Evolutionary conservation across 257 asterid genomes (phyloP), one percentile per base, ranked within the genome.

Genomic region (Solanum chiquidenum): DNA sequence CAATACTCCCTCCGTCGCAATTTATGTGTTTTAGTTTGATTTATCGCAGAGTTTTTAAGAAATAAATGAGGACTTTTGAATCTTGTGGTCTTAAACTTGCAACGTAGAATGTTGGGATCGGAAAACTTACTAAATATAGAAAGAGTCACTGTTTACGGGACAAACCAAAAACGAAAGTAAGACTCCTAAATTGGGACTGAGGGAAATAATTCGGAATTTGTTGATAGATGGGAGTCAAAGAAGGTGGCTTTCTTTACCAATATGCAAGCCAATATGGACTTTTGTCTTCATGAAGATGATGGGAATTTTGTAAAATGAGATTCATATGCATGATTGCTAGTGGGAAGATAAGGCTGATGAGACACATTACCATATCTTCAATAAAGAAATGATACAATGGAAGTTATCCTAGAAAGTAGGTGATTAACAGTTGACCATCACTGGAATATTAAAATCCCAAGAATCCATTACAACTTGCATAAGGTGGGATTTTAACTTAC

Each of bases 291-390:
- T 21, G 89, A 91, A 89, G 89, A 89, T 46, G 77, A 83, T 55
- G 87, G 90, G 88, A 90, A 83, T 86, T 58, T 83, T 79, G 60
- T 85, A 84, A 84, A 86, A 38, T 35, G 86, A 89, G 87, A 90
- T 89, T 89, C 91, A 87, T 90, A 83, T 85, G 90, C 93, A 92
- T 93, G 88, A 91, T 88, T 89, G 89, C 84, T 87, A 25, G 80
- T 35, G 71, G 90, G 75, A 44, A 71, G 85, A 87, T 74, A 71
- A 79, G 90, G 83, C 68, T 73, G 94, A 90, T 42, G 89, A 87
- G 91, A 90, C 91, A 86, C 89, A 87, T 87, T 84, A 91, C 88
- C 88, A 87, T 83, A 86, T 62, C 83, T 71, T 86, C 87, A 89
- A 87, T 88, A 88, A 89, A 74, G 86, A 85, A 89, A 88, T 86